phyloP scores from a whole-genome alignment of 345 rosid species.

The Toxicodendron radicans region DNA sequence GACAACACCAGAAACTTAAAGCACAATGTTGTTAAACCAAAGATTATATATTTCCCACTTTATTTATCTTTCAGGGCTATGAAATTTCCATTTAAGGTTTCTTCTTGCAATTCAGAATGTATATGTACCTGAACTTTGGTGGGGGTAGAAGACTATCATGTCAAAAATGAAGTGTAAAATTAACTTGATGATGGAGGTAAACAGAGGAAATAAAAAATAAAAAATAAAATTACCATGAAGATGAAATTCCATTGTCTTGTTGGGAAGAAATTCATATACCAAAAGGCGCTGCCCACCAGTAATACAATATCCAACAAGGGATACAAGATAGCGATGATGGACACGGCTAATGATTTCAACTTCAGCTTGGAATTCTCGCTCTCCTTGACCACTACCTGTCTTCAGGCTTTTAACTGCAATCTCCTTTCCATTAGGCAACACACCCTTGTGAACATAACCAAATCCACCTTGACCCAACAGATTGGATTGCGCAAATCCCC shows the following conservation, averaged over 20 bases:
- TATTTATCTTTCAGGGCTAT: background rate
- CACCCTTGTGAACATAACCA: constrained; percentile 93
- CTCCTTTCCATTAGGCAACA: constrained; percentile 77
- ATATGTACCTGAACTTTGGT: background rate
- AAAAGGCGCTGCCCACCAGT: constrained; percentile 83
- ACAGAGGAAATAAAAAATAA: background rate
- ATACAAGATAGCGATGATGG: constrained; percentile 91
- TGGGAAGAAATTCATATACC: constrained; percentile 91
- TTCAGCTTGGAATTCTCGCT: constrained; percentile 95
- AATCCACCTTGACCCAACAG: constrained; percentile 94
- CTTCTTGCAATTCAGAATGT: background rate
- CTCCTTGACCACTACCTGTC: constrained; percentile 90
- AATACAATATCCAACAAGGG: constrained; percentile 91
- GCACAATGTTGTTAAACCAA: background rate
- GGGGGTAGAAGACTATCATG: background rate
- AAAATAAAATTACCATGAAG: constrained; percentile 50
- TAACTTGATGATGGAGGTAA: background rate
- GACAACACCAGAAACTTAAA: background rate
- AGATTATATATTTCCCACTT: background rate
- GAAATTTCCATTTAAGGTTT: background rate
- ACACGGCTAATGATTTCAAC: constrained; percentile 97
- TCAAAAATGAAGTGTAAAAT: background rate
- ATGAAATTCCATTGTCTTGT: constrained; percentile 79
- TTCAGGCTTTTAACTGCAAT: constrained; percentile 89
- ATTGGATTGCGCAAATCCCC: constrained; percentile 62